These are phyloP conservation scores for Alnus rubra DNA, from an alignment of 306 rosid species.

Conservation along the genomic window DNA sequence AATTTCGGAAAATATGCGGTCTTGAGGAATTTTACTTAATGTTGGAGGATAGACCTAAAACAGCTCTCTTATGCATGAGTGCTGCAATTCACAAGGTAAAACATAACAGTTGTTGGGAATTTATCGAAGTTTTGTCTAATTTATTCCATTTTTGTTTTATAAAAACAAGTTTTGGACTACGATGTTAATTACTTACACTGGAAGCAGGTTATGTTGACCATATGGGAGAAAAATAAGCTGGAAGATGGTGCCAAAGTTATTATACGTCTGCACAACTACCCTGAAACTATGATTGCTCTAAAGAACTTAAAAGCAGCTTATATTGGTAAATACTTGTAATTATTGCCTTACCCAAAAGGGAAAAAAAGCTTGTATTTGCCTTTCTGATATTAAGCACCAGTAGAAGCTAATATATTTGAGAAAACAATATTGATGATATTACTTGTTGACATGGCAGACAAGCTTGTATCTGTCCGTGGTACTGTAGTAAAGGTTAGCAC, in stretches of 20 bases:
- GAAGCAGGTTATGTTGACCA: slow-evolving; percentile 57
- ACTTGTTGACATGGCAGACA: slow-evolving; percentile 53
- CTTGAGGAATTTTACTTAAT: slow-evolving; percentile 51
- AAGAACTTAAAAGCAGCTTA: slow-evolving; percentile 91
- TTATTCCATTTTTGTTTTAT: neutral
- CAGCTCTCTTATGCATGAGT: slow-evolving; percentile 69
- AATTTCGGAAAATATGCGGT: slow-evolving; percentile 46
- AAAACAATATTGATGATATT: slow-evolving; percentile 19
- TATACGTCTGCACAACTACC: slow-evolving; percentile 78
- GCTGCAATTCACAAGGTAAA: slow-evolving; percentile 77
- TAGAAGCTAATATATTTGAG: slow-evolving; percentile 10
- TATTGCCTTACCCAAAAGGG: neutral
- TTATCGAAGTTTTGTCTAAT: slow-evolving; percentile 4
- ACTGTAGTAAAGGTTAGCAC: slow-evolving; percentile 88
- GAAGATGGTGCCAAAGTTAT: slow-evolving; percentile 55
- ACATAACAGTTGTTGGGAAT: neutral
- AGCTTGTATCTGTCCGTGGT: slow-evolving; percentile 91
- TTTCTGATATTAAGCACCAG: neutral
- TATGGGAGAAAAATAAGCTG: slow-evolving; percentile 38
- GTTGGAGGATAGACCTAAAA: slow-evolving; percentile 69
- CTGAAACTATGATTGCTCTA: slow-evolving; percentile 76
- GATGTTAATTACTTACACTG: slow-evolving; percentile 24
- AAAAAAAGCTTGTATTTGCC: neutral
- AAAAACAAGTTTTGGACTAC: slow-evolving; percentile 16
- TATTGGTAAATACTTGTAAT: slow-evolving; percentile 55